Conservation (phyloP, 495 filamentous ascomycete genomes). For the Xylaria cubensis region DNA sequence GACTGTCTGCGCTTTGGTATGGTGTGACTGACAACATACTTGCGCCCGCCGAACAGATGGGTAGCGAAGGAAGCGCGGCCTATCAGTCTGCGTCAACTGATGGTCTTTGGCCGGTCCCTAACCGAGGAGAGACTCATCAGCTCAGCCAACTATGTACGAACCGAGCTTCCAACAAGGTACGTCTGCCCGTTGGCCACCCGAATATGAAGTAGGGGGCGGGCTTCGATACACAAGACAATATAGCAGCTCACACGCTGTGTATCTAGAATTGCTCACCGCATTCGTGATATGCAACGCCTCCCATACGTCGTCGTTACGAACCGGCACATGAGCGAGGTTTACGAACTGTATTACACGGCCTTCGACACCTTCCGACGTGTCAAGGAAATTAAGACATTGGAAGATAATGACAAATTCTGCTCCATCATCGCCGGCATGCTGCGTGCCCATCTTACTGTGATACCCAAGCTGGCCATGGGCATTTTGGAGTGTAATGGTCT, state of each 20-base stretch:
- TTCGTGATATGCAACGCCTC: constrained; percentile 96
- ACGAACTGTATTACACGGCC: constrained; percentile 94
- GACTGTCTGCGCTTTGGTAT: constrained; percentile 19
- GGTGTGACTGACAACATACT: constrained; percentile 33
- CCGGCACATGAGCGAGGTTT: constrained; percentile 88
- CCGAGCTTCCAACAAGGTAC: constrained; percentile 89
- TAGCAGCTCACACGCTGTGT: constrained; percentile 3
- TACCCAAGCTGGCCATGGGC: constrained; percentile 92
- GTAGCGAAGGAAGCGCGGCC: constrained; percentile 83
- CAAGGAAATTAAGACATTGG: constrained; percentile 79
- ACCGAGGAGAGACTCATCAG: constrained; percentile 88
- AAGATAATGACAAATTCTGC: constrained; percentile 92
- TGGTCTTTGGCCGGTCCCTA: constrained; percentile 88
- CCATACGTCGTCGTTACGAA: constrained; percentile 98
- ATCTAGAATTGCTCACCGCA: constrained; percentile 81
- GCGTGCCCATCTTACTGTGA: constrained; percentile 88
- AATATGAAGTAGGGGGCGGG: neutral
- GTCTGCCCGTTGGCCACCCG: constrained; percentile 18
- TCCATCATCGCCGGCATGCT: constrained; percentile 78
- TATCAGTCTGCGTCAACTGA: constrained; percentile 89
- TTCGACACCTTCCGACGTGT: constrained; percentile 89
- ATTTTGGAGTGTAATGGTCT: constrained; percentile 85
- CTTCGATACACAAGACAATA: neutral
- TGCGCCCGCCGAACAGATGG: constrained; percentile 65
- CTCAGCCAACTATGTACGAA: constrained; percentile 96